Conservation (phyloP, 1,284 basidiomycete species). For the Leccinum griseonigrum region DNA sequence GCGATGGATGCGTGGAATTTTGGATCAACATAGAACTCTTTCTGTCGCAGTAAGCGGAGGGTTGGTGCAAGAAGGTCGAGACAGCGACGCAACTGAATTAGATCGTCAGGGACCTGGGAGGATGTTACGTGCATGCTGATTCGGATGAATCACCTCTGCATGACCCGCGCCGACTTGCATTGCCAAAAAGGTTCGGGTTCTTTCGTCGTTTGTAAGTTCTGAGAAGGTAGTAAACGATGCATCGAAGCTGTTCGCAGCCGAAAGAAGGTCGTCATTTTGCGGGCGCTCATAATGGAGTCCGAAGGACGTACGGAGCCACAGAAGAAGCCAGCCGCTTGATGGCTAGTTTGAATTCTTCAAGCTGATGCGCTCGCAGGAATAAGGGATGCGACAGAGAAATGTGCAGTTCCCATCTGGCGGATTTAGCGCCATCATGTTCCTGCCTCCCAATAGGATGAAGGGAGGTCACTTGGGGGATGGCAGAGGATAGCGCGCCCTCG, state of each 20-base stretch:
- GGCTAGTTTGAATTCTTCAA: slow-evolving; percentile 61
- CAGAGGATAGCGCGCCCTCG: slow-evolving; percentile 43
- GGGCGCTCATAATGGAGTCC: slow-evolving; percentile 5
- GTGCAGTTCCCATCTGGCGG: slow-evolving; percentile 49
- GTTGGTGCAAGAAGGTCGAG: slow-evolving; percentile 51
- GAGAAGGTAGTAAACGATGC: slow-evolving; percentile 70
- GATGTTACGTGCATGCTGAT: background rate
- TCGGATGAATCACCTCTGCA: slow-evolving; percentile 47
- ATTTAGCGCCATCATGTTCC: slow-evolving; percentile 4
- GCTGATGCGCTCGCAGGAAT: slow-evolving; percentile 75
- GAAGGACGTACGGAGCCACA: slow-evolving; percentile 46
- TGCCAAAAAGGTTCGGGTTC: slow-evolving; percentile 70
- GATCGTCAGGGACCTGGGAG: slow-evolving; percentile 19
- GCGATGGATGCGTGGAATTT: slow-evolving; percentile 80
- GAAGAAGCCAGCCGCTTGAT: slow-evolving; percentile 48
- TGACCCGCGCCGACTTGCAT: slow-evolving; percentile 79
- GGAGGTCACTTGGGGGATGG: slow-evolving; percentile 43
- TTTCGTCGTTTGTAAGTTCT: slow-evolving; percentile 75
- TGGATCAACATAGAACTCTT: slow-evolving; percentile 69
- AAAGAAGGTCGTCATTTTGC: slow-evolving; percentile 11
- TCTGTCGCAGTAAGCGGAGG: slow-evolving; percentile 59
- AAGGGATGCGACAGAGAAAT: slow-evolving; percentile 74
- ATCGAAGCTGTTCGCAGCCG: slow-evolving; percentile 50
- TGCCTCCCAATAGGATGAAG: slow-evolving; percentile 45
- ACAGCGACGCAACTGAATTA: slow-evolving; percentile 50